A percentile compares a stretch with the other conserved stretches of the same genome.
phyloP scores from a whole-genome alignment of 352 stramenopile species.

The Phytophthora pseudosyringae region DNA sequence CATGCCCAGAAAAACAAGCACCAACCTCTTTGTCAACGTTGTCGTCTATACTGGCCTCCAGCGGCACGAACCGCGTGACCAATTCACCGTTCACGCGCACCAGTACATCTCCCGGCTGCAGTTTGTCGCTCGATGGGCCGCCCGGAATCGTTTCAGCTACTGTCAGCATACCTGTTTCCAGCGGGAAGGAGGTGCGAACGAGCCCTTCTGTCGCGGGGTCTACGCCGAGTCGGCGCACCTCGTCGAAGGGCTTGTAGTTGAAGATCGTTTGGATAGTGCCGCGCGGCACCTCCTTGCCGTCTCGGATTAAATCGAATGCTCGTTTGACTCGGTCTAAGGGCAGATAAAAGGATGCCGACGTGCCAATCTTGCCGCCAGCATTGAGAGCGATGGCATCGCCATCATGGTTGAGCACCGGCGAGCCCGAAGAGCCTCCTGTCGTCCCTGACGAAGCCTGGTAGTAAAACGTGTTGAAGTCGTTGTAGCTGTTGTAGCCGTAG shows the following conservation, averaged over 20 bases:
- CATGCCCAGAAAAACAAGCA: not conserved
- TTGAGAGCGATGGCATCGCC: constrained; percentile 92
- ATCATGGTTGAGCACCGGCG: constrained; percentile 87
- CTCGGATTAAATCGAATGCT: constrained; percentile 83
- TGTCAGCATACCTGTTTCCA: constrained; percentile 92
- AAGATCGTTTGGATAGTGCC: constrained; percentile 92
- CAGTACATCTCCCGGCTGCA: constrained; percentile 92
- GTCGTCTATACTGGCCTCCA: constrained; percentile 86
- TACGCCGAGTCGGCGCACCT: constrained; percentile 88
- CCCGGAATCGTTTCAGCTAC: constrained; percentile 87
- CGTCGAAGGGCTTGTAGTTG: constrained; percentile 92
- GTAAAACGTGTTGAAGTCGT: constrained; percentile 96
- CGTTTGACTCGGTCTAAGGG: constrained; percentile 90
- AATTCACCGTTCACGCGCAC: constrained; percentile 82
- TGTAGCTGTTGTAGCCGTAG: constrained; percentile 92
- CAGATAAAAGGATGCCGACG: constrained; percentile 91
- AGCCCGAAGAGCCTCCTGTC: constrained; percentile 87
- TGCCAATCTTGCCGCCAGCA: constrained; percentile 88
- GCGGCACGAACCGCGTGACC: constrained; percentile 87
- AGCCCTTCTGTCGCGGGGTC: constrained; percentile 73
- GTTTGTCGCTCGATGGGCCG: constrained; percentile 74
- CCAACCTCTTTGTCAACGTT: constrained; percentile 70
- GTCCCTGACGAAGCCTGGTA: constrained; percentile 85
- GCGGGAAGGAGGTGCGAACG: constrained; percentile 79
- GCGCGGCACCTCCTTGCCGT: constrained; percentile 71